Base-by-base conservation (phyloP, 345 rosid species). In the Salix udensis region DNA sequence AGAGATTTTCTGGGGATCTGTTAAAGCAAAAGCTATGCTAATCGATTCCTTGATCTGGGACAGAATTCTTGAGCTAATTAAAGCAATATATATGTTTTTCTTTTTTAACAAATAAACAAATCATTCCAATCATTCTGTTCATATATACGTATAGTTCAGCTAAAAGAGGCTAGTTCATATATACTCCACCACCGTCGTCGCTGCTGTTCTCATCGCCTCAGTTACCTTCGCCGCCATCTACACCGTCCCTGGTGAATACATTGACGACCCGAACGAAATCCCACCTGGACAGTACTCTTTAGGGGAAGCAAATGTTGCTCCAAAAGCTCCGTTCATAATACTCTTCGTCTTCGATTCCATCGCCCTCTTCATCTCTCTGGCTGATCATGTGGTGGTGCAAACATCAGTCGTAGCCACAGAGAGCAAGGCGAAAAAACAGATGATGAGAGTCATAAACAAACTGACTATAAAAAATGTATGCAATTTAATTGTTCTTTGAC, bases 201-300 rank as follows among this genome's bases (percentile, higher is more conserved):
- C 97, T 0, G 98, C 97, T 0, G 98, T 93, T 70, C 88, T 95
- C 26, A 95, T 95, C 19, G 97, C 98, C 37, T 93, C 98, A 0
- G 97, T 95, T 23, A 94, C 98, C 15, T 95, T 94, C 19, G 98
- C 98, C 18, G 97, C 98, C 26, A 92, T 94, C 77, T 94, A 92
- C 85, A 89, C 96, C 0, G 87, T 95, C 78, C 98, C 98, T 0
- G 97, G 98, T 68, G 94, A 95, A 79, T 95, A 89, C 37, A 90
- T 88, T 0, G 97, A 91, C 26, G 88, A 90, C 7, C 82, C 79
- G 4, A 21, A 42, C 0, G 21, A 89, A 1, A 82, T 87, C 24
- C 83, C 86, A 0, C 78, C 73, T 0, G 93, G 96, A 6, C 79
- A 81, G 28, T 78, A 30, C 31, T 3, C 94, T 16, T 87, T 91